Evolutionary conservation across 139 green algal species (phyloP), one percentile per base, ranked within the genome.

Genomic region (Chlamydomonas schloesseri): DNA sequence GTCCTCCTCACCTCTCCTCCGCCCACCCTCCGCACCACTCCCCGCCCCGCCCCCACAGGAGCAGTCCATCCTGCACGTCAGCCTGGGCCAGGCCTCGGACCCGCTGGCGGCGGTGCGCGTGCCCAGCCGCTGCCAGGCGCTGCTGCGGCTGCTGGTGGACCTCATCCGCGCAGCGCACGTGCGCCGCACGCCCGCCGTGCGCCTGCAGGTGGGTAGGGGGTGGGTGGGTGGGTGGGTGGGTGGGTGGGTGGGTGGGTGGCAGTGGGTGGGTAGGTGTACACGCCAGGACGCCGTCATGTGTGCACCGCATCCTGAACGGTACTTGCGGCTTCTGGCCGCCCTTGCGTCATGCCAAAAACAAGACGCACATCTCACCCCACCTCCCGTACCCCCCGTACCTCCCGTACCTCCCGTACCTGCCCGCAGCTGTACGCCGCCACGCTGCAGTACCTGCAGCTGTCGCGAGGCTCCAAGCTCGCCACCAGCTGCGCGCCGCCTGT

Each of bases 371-470:
- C 42, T 50, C 5, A 50, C 42, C 5, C 42, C 42, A 50, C 5
- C 42, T 50, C 8, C 42, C 42, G 6, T 50, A 5, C 42, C 42
- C 8, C 42, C 42, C 42, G 8, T 8, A 13, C 42, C 42, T 50
- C 42, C 42, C 42, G 6, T 50, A 5, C 42, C 8, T 50, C 42
- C 42, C 42, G 6, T 50, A 50, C 42, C 42, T 50, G n/a, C n/a
- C n/a, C 42, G 42, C 42, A 93, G 64, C 79, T 97, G 76, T 96
- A 95, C 74, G 89, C 79, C 2, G 82, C 79, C 14, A 89, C 95
- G 60, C 75, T 94, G 70, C 89, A 90, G 87, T 96, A 95, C 87
- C 88, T 97, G 31, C 83, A 92, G 73, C 93, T 95, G 82, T 90
- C 60, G 53, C 78, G 88, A 21, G 88, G 88, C n/a, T 88, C 79